phyloP scores from a whole-genome alignment of 1,139 yeast species.

The Candida gigantensis region DNA sequence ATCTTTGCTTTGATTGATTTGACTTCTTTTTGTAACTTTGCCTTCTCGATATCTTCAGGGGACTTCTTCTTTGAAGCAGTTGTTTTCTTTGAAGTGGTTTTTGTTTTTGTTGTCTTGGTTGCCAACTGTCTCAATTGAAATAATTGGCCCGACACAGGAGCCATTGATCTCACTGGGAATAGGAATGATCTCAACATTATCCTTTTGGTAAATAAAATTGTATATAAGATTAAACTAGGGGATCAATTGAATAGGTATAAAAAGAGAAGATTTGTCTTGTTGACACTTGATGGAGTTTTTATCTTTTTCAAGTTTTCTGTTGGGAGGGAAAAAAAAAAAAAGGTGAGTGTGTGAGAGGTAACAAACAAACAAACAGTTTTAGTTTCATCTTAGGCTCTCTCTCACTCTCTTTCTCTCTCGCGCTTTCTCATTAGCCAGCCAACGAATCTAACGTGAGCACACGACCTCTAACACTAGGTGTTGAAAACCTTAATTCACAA shows the following conservation, averaged over 20 bases:
- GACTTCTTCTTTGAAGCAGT: background rate
- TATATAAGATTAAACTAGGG: no score
- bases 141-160: background rate
- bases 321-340: no score
- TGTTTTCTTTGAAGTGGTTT: background rate
- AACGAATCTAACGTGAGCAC: no score
- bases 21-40: background rate
- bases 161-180: background rate
- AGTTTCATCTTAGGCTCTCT: no score
- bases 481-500: no score
- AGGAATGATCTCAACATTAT: constrained; percentile 2
- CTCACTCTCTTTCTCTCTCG: no score
- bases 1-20: background rate
- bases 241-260: background rate
- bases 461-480: no score
- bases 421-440: no score
- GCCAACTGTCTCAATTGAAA: constrained; percentile 4
- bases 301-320: background rate
- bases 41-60: background rate
- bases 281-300: no score
- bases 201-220: background rate
- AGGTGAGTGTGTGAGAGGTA: no score
- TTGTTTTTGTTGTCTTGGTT: background rate
- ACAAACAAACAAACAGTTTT: no score
- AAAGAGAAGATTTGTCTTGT: constrained; percentile 1